Evolutionary conservation across 2,329 filamentous ascomycete species (phyloP), one percentile per base, ranked within the genome.

Genomic region (Aspergillus fructus): DNA sequence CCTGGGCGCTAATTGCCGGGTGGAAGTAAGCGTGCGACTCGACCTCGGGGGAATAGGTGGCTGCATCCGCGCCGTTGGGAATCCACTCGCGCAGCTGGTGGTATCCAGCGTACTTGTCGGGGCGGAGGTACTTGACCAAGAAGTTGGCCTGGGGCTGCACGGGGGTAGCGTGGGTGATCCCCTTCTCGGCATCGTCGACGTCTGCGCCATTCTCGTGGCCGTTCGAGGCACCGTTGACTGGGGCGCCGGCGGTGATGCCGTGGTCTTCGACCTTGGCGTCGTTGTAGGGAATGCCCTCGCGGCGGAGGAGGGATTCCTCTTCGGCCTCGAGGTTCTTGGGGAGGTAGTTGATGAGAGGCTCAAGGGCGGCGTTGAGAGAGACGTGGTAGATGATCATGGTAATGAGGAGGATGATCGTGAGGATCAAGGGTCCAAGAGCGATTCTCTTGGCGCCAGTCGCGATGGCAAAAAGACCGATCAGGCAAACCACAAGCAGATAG

Each of bases 381-480:
- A 91, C 68, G 71, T 96, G 90, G 74, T 91, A 91, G 19, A 96
- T 79, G 1, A 86, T 75, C 2, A 89, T 89, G 72, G 93, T 89
- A 63, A 96, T 68, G 21, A 94, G 78, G 73, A 91, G 88, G 53
- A 88, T 76, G 49, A 93, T 81, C 86, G 93, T 92, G 49, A 94
- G 76, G 27, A 92, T 78, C 66, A 93, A 73, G 0, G 91, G 90
- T 0, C 87, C 88, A 17, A 87, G 78, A 0, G 87, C 83, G 1
- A 80, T 77, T 2, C 81, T 84, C 47, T 90, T 81, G 30, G 82
- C 85, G 7, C 86, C 84, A 1, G 81, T 77, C 6, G 84, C 86
- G 50, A 93, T 85, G 51, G 83, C 89, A 66, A 97, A 93, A 2
- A 97, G 81, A 49, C 92, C 93, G 63, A 96, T 88, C 69, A 97